Evolutionary conservation across 176 grass and related monocot species (phyloP).

Genomic region (Oryza brachyantha): DNA sequence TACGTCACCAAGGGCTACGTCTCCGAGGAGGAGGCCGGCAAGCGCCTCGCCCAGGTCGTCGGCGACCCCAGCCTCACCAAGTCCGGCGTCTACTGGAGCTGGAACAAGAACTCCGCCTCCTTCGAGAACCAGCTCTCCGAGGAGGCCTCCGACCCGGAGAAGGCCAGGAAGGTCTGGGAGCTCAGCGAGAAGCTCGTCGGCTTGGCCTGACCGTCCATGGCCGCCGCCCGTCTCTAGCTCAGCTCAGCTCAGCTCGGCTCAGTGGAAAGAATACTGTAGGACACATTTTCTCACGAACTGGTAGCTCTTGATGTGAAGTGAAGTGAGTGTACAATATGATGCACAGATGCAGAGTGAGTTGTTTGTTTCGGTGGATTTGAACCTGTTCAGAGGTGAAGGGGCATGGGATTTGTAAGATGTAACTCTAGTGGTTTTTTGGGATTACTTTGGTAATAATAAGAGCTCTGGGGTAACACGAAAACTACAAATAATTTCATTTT

Average conservation of each 20-base stretch:
- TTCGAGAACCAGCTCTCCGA: constrained; percentile 97
- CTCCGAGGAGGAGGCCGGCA: constrained; percentile 92
- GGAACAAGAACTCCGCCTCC: constrained; percentile 93
- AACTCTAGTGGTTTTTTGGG: constrained; percentile 18
- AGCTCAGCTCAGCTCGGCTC: too few relatives aligned
- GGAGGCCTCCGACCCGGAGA: constrained; percentile 83
- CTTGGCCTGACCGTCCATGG: constrained; percentile 28
- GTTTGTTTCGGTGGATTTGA: background rate
- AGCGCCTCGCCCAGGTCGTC: constrained; percentile 91
- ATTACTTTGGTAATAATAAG: constrained; percentile 40
- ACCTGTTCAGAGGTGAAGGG: background rate
- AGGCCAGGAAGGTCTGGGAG: constrained; percentile 87
- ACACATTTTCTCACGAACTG: background rate
- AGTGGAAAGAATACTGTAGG: background rate
- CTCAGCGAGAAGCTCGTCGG: constrained; percentile 92
- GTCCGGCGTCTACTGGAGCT: constrained; percentile 97
- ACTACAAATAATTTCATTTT: too few relatives aligned
- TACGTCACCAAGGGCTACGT: constrained; percentile 96
- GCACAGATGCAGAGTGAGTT: background rate
- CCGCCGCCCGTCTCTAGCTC: background rate
- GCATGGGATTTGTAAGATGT: constrained; percentile 22
- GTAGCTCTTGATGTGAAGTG: background rate
- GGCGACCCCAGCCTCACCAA: constrained; percentile 89
- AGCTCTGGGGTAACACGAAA: constrained; percentile 6
- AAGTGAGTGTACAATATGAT: constrained; percentile 24